These are phyloP conservation scores for Stagonosporopsis rhizophila DNA, from an alignment of 2,329 filamentous ascomycete species.

Conservation along the genomic window DNA sequence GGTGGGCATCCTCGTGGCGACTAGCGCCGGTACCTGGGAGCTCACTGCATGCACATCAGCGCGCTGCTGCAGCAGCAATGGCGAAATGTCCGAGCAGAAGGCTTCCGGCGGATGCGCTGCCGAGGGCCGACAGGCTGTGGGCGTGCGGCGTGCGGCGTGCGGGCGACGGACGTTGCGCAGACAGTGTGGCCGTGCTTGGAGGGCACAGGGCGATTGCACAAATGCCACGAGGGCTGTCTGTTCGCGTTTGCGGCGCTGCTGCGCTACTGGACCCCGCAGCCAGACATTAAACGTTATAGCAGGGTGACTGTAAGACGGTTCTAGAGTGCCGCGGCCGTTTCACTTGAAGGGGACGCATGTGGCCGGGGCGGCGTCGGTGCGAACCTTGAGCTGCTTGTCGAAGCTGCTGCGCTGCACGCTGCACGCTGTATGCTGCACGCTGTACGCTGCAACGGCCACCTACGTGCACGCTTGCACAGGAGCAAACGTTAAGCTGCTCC, in stretches of 20 bases:
- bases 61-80: constrained; percentile 2
- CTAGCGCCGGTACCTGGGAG: constrained; percentile 16
- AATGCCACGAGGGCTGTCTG: constrained; percentile 9
- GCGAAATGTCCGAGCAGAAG: constrained; percentile 7
- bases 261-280: constrained; percentile 10
- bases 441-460: too few species aligned
- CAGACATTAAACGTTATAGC: constrained; percentile 14
- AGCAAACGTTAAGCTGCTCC: background rate
- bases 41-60: constrained; percentile 13
- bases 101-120: background rate
- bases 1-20: constrained; percentile 15
- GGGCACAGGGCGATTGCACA: constrained; percentile 2
- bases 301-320: constrained; percentile 11
- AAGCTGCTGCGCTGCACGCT: too few species aligned
- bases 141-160: too few species aligned
- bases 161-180: background rate
- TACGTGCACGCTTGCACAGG: too few species aligned
- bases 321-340: constrained; percentile 21
- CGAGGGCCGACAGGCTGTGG: background rate
- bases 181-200: background rate
- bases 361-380: constrained; percentile 10
- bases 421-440: too few species aligned
- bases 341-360: constrained; percentile 15
- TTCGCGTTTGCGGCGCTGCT: background rate
- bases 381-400: constrained; percentile 1